These are phyloP conservation scores for Penicillium sclerotigenum DNA, from an alignment of 2,329 filamentous ascomycete genomes.

Conservation along the genomic window DNA sequence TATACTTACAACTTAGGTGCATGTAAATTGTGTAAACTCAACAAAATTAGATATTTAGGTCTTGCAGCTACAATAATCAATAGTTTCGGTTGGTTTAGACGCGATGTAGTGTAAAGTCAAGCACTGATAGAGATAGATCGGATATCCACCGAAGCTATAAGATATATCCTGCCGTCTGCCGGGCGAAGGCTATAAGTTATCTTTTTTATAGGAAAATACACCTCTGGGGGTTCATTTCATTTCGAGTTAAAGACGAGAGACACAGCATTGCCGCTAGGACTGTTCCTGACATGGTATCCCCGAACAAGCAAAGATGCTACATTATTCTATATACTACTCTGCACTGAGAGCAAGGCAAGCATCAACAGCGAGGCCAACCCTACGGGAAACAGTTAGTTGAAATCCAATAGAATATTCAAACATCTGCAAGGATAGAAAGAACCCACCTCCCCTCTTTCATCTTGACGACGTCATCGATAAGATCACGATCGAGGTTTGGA, in stretches of 20 bases:
- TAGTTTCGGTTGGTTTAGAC: background rate
- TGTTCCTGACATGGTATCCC: background rate
- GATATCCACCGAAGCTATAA: background rate
- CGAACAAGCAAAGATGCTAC: conserved; percentile 1
- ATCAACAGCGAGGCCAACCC: conserved; percentile 80
- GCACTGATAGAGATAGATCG: background rate
- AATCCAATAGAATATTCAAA: background rate
- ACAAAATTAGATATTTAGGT: background rate
- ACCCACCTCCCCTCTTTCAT: conserved; percentile 90
- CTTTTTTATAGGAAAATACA: background rate
- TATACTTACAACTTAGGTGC: background rate
- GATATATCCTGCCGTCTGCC: background rate
- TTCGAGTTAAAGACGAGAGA: background rate
- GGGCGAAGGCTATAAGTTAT: too few relatives aligned
- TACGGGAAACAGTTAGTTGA: conserved; percentile 36
- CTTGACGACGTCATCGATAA: conserved; percentile 95
- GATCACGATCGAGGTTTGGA: conserved; percentile 85
- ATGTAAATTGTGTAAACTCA: background rate
- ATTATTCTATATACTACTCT: conserved; percentile 31
- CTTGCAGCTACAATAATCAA: background rate
- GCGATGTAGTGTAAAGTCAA: background rate
- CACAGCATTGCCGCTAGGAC: background rate
- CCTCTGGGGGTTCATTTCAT: background rate
- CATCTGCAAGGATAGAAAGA: background rate
- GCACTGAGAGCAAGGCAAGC: conserved; percentile 70